Base-by-base conservation (phyloP, 2,329 filamentous ascomycete genomes). In the Falciphora oryzae region DNA sequence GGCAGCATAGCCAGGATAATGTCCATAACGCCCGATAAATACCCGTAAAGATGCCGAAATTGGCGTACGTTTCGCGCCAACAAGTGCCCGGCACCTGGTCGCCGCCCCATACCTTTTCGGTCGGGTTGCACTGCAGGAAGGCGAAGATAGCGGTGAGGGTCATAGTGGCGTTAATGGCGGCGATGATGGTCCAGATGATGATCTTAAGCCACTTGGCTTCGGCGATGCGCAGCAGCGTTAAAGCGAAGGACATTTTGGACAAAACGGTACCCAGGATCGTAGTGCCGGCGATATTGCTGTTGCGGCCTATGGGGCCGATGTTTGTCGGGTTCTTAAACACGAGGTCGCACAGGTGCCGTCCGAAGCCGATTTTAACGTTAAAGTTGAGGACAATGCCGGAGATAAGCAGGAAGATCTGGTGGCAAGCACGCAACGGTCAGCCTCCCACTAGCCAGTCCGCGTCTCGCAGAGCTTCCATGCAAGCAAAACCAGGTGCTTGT, bases 201-300 rank as follows among this genome's bases (percentile, higher is more conserved):
- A n/a, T 60, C 29, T 68, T 70, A 6, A 69, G 59, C 68, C 71
- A 69, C 31, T 14, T 58, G n/a, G 56, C 1, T 18, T 68, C 64
- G 18, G 71, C 68, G 60, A 76, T 70, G 2, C 74, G 73, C 31
- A 78, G 71, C 28, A 77, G 69, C 1, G 74, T 77, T 38, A 76
- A 66, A 22, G 73, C 76, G 65, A 78, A 77, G 0, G 75, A 76
- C 0, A 74, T 77, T 69, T 78, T 79, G 68, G 73, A 73, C 69
- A 71, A 72, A 0, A 73, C 69, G 18, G 76, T 71, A 1, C 71
- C 73, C 7, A 72, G 66, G 59, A 74, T 71, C 13, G 71, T 74
- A 57, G 70, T 70, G 35, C 67, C 69, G 25, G 68, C 66, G 6
- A 69, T 61, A 57, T 69, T 38, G 32, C 56, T 58, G 25, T 38